These are phyloP conservation scores for Trichophyton schoenleinii DNA, from an alignment of 2,329 filamentous ascomycete genomes.

Conservation along the genomic window DNA sequence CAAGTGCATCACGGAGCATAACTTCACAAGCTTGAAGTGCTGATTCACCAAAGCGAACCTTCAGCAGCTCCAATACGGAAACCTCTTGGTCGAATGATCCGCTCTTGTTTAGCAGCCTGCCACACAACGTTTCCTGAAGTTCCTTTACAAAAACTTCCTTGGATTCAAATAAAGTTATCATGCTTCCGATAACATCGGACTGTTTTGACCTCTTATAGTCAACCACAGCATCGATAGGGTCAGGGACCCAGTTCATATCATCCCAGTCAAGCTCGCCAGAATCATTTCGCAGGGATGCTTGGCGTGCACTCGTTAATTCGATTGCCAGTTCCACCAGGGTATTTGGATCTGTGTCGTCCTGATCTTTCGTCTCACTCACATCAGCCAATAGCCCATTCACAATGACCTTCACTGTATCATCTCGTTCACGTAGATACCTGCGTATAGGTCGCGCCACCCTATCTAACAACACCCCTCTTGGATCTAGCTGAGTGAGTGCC, in stretches of 20 bases:
- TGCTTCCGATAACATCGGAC: conserved; percentile 80
- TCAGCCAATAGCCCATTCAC: conserved; percentile 51
- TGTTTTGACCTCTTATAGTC: conserved; percentile 83
- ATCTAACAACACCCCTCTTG: conserved; percentile 53
- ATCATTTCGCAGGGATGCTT: conserved; percentile 34
- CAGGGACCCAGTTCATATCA: conserved; percentile 86
- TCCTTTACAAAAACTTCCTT: conserved; percentile 91
- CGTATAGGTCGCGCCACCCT: conserved; percentile 54
- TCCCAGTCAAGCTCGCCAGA: conserved; percentile 68
- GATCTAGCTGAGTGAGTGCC: conserved; percentile 50
- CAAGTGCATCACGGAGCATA: conserved; percentile 87
- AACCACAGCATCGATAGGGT: conserved; percentile 82
- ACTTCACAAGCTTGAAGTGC: conserved; percentile 89
- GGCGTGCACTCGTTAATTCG: conserved; percentile 36
- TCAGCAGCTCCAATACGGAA: conserved; percentile 73
- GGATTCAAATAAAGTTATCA: conserved; percentile 77
- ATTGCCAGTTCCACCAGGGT: conserved; percentile 41
- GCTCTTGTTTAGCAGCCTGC: conserved; percentile 57
- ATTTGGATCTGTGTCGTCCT: conserved; percentile 25
- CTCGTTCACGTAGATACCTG: conserved; percentile 49
- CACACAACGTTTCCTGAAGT: conserved; percentile 77
- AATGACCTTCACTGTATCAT: conserved; percentile 54
- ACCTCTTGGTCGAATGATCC: conserved; percentile 65
- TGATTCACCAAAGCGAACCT: conserved; percentile 73
- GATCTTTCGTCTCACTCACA: conserved; percentile 21